Conservation (phyloP, 306 rosid species). For the Quercus glauca region DNA sequence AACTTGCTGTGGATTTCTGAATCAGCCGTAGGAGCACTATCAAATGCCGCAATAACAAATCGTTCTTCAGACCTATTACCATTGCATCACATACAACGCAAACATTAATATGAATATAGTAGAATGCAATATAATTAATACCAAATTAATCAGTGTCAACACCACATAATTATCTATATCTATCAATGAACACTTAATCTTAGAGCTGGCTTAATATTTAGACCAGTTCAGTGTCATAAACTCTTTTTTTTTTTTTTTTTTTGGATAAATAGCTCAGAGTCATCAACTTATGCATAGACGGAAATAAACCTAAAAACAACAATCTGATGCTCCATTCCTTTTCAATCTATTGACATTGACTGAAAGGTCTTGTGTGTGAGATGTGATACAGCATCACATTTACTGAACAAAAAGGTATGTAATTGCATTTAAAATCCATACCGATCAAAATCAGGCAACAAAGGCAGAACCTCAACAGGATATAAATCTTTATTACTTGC, state of each 20-base stretch:
- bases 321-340: neutral
- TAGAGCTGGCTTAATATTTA: neutral
- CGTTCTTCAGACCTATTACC: slow-evolving; percentile 66
- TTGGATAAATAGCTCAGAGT: too few relatives aligned
- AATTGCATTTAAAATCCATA: slow-evolving; percentile 24
- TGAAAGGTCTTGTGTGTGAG: neutral
- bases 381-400: neutral
- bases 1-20: slow-evolving; percentile 70
- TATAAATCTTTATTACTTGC: slow-evolving; percentile 82
- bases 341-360: neutral
- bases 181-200: neutral
- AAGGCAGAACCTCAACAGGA: slow-evolving; percentile 91
- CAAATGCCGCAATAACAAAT: slow-evolving; percentile 80
- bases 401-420: neutral
- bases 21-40: slow-evolving; percentile 92
- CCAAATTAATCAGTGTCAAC: neutral
- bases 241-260: too few relatives aligned
- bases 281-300: neutral
- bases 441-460: slow-evolving; percentile 89
- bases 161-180: neutral
- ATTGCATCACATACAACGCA: slow-evolving; percentile 20
- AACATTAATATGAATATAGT: slow-evolving; percentile 3
- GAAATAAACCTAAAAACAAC: neutral
- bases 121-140: slow-evolving; percentile 2
- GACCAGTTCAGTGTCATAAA: too few relatives aligned